Base-by-base conservation (phyloP, 768 basidiomycete genomes). In the Gyrodon lividus region DNA sequence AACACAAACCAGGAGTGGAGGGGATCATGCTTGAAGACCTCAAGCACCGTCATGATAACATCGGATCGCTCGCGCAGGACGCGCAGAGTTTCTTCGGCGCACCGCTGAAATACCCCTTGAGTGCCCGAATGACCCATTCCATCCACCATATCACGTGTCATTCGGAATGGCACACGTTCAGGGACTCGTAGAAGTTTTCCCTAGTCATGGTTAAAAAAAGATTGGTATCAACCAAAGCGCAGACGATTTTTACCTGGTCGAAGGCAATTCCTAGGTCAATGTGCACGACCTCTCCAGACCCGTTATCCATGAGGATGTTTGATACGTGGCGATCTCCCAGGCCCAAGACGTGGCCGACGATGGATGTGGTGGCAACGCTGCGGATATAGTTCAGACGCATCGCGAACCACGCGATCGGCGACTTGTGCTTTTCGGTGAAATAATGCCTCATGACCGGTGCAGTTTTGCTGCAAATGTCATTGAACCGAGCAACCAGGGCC, bases 201-300 rank as follows among this genome's bases (percentile, higher is more conserved):
- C 92, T 97, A 56, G 31, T 16, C 14, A 31, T 38, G 4, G 22
- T 38, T 8, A 38, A 16, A n/a, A 16, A n/a, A 50, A 4, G 31
- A 28, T 7, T 30, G 6, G 14, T 5, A 6, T 10, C 13, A 10
- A 8, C 35, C 20, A 53, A 26, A 14, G 23, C 9, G n/a, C 34
- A 26, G 14, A n/a, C 7, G 6, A 16, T 13, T 14, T 66, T 48
- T 54, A 91, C 92, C 74, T 92, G 92, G 54, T 97, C 97, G 68
- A 99, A 98, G 0, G 94, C 93, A 52, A 98, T 93, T 1, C 96
- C 96, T 1, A 98, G 76, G 68, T 99, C 96, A 47, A 99, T 99
- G 66, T 97, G 94, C 6, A 98, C 84, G 40, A 95, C 77, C 63
- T 98, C 92, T 14, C 96, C 96, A 8, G 81, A 84, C 23, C 67